Evolutionary conservation across 805 yeast genomes (phyloP).

Genomic region (Pichia phayaonensis): DNA sequence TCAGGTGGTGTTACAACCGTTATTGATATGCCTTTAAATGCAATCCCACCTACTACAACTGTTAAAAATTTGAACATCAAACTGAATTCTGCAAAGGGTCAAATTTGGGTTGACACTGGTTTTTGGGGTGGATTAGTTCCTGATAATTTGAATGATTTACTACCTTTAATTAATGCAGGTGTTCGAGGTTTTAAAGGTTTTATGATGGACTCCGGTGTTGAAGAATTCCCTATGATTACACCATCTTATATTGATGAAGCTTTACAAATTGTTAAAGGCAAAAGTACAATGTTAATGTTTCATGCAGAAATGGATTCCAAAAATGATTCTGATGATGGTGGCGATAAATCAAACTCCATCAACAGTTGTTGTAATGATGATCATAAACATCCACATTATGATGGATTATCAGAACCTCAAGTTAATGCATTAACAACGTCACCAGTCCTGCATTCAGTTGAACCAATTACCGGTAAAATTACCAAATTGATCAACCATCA

Average conservation of each 20-base stretch:
- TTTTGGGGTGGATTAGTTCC: conserved; percentile 97
- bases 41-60: conserved; percentile 92
- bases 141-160: conserved; percentile 56
- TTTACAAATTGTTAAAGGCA: conserved; percentile 51
- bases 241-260: conserved; percentile 60
- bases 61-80: conserved; percentile 67
- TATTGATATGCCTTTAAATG: conserved; percentile 92
- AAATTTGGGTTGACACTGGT: conserved; percentile 89
- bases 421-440: conserved; percentile 47
- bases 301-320: conserved; percentile 74
- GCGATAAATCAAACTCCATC: conserved; percentile 33
- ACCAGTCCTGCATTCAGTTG: conserved; percentile 49
- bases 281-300: conserved; percentile 73
- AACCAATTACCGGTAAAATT: conserved; percentile 45
- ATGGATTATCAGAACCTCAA: conserved; percentile 39
- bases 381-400: conserved; percentile 14
- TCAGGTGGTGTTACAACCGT: conserved; percentile 96
- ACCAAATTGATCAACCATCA: conserved; percentile 26
- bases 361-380: conserved; percentile 12
- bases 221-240: conserved; percentile 82
- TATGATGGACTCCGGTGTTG: conserved; percentile 91
- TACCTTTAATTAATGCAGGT: conserved; percentile 75
- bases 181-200: conserved; percentile 94
- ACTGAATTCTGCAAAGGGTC: conserved; percentile 67
- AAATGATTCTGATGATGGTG: conserved; percentile 20